Percentiles rank a stretch among this genome's conserved stretches.
phyloP scores from a whole-genome alignment of 2,329 filamentous ascomycete species.

The Myriangium duriaei region DNA sequence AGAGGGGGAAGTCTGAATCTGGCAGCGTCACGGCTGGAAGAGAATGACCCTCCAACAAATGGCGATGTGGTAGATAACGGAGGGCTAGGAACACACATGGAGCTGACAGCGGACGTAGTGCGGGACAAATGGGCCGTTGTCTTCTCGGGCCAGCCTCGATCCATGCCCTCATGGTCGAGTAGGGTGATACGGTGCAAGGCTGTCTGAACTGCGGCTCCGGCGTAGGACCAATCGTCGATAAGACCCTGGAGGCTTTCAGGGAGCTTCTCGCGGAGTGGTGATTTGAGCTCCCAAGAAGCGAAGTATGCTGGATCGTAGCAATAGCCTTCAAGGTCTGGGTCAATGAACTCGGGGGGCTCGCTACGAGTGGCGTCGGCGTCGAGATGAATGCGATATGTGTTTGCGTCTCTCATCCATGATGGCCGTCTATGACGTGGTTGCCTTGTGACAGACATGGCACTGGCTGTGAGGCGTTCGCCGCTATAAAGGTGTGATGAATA shows the following conservation, averaged over 20 bases:
- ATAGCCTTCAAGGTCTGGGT: conserved; percentile 18
- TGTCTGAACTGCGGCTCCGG: conserved; percentile 34
- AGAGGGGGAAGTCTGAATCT: not conserved
- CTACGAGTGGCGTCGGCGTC: conserved; percentile 8
- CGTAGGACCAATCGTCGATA: conserved; percentile 28
- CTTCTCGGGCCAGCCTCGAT: conserved; percentile 21
- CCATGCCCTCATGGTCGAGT: conserved; percentile 22
- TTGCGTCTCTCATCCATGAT: conserved; percentile 16
- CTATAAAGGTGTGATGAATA: not conserved
- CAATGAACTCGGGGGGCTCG: conserved; percentile 3
- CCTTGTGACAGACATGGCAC: conserved; percentile 3
- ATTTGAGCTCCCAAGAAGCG: conserved; percentile 15
- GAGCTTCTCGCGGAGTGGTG: conserved; percentile 19
- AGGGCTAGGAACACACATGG: not conserved
- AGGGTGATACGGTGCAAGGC: conserved; percentile 24
- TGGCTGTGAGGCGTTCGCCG: not conserved
- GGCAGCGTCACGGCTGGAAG: not conserved
- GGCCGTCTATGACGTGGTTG: conserved; percentile 19
- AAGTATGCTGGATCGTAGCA: conserved; percentile 26
- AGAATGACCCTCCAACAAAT: not conserved
- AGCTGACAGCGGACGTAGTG: not conserved
- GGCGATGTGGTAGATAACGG: not conserved
- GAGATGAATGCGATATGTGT: conserved; percentile 8
- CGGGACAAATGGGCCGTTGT: conserved; percentile 3
- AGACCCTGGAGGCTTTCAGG: conserved; percentile 25